These are phyloP conservation scores for Rhodotorula sp. DNA, from an alignment of 1,284 basidiomycete genomes.

Conservation along the genomic window DNA sequence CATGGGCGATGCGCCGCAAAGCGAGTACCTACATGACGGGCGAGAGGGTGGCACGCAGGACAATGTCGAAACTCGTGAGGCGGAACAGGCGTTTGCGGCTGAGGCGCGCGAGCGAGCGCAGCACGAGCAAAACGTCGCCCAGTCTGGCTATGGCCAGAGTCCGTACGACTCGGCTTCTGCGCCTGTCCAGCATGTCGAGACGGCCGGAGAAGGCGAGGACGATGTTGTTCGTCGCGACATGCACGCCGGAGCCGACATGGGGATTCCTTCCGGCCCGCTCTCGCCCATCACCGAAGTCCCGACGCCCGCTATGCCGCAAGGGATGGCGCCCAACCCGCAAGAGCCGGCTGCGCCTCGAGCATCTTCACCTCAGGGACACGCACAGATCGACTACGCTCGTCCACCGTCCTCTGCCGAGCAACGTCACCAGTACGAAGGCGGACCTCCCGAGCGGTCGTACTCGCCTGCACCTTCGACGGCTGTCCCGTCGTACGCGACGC, in stretches of 20 bases:
- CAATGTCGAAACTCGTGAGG: constrained; percentile 13
- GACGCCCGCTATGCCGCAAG: constrained; percentile 1
- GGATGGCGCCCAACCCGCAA: background rate
- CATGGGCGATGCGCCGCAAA: constrained; percentile 24
- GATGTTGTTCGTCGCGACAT: background rate
- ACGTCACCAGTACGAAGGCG: background rate
- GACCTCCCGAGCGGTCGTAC: background rate
- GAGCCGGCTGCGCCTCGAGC: background rate
- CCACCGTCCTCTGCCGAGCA: background rate
- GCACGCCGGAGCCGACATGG: background rate
- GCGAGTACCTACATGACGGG: background rate
- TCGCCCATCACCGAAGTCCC: constrained; percentile 12
- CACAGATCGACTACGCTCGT: background rate
- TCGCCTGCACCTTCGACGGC: background rate
- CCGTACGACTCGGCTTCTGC: background rate
- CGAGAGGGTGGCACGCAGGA: background rate
- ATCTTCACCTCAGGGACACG: background rate
- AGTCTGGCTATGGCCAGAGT: background rate
- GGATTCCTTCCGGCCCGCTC: background rate
- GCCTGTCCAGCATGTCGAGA: background rate
- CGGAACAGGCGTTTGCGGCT: constrained; percentile 17
- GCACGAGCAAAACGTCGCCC: background rate
- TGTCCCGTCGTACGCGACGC: background rate
- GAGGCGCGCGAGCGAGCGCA: background rate
- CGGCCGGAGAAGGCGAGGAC: background rate